phyloP scores from a whole-genome alignment of 352 stramenopile species.

The Elongisporangium senticosum region DNA sequence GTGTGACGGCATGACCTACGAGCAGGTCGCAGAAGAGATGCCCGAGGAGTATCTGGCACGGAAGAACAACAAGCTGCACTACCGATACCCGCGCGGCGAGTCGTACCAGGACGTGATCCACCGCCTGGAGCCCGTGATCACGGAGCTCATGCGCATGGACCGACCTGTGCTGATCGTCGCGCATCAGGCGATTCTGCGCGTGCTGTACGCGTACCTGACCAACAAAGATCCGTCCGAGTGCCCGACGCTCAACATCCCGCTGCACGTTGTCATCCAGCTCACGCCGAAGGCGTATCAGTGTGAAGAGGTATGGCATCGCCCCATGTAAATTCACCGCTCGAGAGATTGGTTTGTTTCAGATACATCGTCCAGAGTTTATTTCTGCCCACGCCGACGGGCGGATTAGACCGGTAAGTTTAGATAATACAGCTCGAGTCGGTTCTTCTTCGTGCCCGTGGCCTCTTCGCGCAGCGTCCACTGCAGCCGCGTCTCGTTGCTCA shows the following conservation, averaged over 20 bases:
- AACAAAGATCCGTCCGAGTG: conserved; percentile 90
- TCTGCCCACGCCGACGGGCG: not conserved
- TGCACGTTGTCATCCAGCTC: conserved; percentile 95
- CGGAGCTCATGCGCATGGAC: conserved; percentile 95
- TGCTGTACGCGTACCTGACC: conserved; percentile 96
- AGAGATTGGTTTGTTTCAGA: conserved; percentile 1
- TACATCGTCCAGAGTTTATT: conserved; percentile 6
- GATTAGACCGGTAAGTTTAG: conserved; percentile 18
- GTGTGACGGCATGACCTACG: conserved; percentile 97
- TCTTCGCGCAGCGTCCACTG: conserved; percentile 37
- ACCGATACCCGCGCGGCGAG: conserved; percentile 90
- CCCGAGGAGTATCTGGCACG: conserved; percentile 92
- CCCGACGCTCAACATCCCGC: conserved; percentile 89
- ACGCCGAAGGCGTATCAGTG: conserved; percentile 93
- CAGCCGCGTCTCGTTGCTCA: conserved; percentile 40
- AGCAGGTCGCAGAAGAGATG: conserved; percentile 94
- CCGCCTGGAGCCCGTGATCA: conserved; percentile 94
- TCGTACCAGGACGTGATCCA: conserved; percentile 98
- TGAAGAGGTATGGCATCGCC: conserved; percentile 91
- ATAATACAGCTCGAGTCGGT: conserved; percentile 69
- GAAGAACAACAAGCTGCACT: conserved; percentile 89
- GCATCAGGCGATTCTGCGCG: conserved; percentile 94
- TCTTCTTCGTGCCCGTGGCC: conserved; percentile 41
- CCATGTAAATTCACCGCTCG: conserved; percentile 43
- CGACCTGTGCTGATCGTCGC: conserved; percentile 91